A percentile compares a stretch with the other conserved stretches of the same genome.
Conservation (phyloP, 164 flowering plant species). For the Euptelea pleiosperma region DNA sequence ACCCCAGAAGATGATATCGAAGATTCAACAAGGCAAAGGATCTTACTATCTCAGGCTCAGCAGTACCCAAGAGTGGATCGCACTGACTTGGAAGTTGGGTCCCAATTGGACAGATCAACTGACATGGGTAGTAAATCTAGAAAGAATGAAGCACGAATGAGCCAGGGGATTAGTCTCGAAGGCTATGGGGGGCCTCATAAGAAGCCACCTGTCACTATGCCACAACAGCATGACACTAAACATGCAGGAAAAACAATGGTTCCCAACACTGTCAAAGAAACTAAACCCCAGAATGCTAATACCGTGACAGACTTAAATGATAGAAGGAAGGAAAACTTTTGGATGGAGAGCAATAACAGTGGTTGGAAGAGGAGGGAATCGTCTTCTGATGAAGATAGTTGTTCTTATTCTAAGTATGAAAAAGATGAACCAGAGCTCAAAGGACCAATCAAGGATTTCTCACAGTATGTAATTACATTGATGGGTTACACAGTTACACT, state of each 20-base stretch:
- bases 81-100: slow-evolving; percentile 37
- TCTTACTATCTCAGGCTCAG: slow-evolving; percentile 31
- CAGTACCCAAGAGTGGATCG: slow-evolving; percentile 35
- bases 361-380: slow-evolving; percentile 49
- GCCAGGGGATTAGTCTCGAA: slow-evolving; percentile 31
- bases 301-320: slow-evolving; percentile 25
- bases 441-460: slow-evolving; percentile 66
- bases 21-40: slow-evolving; percentile 34
- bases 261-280: slow-evolving; percentile 35
- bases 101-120: slow-evolving; percentile 31
- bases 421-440: slow-evolving; percentile 85
- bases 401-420: slow-evolving; percentile 72
- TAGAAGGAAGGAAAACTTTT: slow-evolving; percentile 34
- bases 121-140: slow-evolving; percentile 39
- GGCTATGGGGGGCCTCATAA: slow-evolving; percentile 36
- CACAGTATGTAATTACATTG: slow-evolving; percentile 58
- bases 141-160: slow-evolving; percentile 32
- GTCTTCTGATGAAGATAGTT: slow-evolving; percentile 66
- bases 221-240: slow-evolving; percentile 41
- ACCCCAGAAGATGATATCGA: slow-evolving; percentile 42
- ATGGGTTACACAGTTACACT: too few relatives aligned
- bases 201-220: slow-evolving; percentile 26
- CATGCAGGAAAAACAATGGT: slow-evolving; percentile 18
- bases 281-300: slow-evolving; percentile 42
- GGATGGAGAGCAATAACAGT: slow-evolving; percentile 25